Conservation (phyloP, 768 basidiomycete species). For the Harrya chromipes region DNA sequence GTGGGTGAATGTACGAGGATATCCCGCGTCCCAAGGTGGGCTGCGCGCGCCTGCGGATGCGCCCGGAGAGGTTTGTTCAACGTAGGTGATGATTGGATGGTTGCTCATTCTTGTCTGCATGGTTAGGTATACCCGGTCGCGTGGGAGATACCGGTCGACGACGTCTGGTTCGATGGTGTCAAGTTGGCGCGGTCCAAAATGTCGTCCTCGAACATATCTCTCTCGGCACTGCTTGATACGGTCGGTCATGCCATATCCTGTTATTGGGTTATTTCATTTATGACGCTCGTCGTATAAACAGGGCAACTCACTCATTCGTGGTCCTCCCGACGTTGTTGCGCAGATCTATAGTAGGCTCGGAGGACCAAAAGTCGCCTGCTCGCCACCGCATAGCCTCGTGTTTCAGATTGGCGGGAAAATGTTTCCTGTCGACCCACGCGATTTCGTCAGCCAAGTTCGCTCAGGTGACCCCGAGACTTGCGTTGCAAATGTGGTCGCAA, state of each 20-base stretch:
- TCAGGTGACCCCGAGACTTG: conserved; percentile 43
- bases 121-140: conserved; percentile 55
- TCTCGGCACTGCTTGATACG: conserved; percentile 72
- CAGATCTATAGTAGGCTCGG: conserved; percentile 45
- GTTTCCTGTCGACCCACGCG: conserved; percentile 76
- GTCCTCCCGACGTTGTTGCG: conserved; percentile 61
- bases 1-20: conserved; percentile 63
- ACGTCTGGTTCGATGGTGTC: conserved; percentile 66
- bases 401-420: conserved; percentile 67
- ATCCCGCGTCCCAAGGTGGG: conserved; percentile 50
- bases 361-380: conserved; percentile 51
- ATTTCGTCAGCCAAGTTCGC: conserved; percentile 51
- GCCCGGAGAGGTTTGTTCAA: conserved; percentile 52
- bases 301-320: conserved; percentile 78
- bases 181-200: conserved; percentile 55
- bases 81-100: background rate
- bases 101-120: conserved; percentile 1
- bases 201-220: conserved; percentile 43
- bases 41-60: conserved; percentile 53
- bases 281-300: conserved; percentile 21
- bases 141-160: conserved; percentile 73
- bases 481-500: conserved; percentile 51
- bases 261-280: background rate
- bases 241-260: conserved; percentile 32
- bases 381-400: conserved; percentile 55